Conservation (phyloP, 805 yeast species). For the Starmerella ratchasimensis region DNA sequence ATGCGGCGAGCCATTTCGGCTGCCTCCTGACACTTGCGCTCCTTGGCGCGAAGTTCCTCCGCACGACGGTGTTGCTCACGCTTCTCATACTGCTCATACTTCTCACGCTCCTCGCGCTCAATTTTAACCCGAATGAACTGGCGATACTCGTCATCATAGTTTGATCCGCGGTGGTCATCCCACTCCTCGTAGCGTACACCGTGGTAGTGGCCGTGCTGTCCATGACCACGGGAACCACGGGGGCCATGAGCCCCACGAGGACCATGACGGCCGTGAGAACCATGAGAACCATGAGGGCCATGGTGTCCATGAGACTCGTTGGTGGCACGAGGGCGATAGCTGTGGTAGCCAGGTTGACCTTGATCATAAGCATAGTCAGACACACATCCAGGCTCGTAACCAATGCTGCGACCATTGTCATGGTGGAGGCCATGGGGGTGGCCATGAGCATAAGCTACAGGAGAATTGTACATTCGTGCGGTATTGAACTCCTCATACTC, state of each 20-base stretch:
- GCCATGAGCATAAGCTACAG: no score
- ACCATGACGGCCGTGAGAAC: neutral
- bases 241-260: neutral
- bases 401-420: no score
- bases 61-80: constrained; percentile 10
- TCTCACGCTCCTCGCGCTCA: constrained; percentile 7
- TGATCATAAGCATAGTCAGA: no score
- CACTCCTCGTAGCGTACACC: neutral
- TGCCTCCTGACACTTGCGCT: neutral
- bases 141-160: constrained; percentile 6
- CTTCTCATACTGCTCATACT: constrained; percentile 11
- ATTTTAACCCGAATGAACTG: constrained; percentile 2
- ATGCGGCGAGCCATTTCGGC: neutral
- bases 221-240: neutral
- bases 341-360: no score
- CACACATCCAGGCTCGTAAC: no score
- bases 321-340: no score
- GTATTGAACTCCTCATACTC: no score
- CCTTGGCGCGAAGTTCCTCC: neutral
- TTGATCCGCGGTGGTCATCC: constrained; percentile 2
- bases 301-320: neutral
- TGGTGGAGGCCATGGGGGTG: no score
- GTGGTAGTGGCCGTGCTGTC: neutral
- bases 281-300: neutral
- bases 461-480: no score